Conservation (phyloP, 192 early-diverging fungal species). For the Gaertneriomyces sp. region DNA sequence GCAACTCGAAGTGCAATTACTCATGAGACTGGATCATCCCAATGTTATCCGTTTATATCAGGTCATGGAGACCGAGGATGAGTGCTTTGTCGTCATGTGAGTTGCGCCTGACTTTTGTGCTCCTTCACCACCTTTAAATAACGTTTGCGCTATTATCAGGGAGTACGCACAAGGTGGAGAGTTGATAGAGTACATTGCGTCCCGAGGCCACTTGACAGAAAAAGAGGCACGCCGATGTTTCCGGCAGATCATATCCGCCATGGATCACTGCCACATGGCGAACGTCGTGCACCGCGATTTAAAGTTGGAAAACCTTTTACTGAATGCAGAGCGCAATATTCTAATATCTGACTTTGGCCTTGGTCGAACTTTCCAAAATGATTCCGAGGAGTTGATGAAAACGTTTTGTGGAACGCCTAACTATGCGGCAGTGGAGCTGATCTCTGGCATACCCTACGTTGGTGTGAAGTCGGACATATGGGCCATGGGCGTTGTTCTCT, state of each 20-base stretch:
- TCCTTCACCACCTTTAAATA: neutral
- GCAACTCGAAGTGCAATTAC: conserved; percentile 56
- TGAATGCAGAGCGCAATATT: conserved; percentile 47
- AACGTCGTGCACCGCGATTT: conserved; percentile 62
- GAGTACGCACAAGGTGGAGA: conserved; percentile 63
- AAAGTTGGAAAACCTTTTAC: conserved; percentile 57
- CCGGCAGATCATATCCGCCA: conserved; percentile 57
- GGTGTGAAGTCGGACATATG: conserved; percentile 64
- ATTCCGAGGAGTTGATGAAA: conserved; percentile 52
- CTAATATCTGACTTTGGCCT: conserved; percentile 63
- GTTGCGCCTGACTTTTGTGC: neutral
- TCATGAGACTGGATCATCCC: conserved; percentile 62
- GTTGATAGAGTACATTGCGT: conserved; percentile 55
- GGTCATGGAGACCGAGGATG: conserved; percentile 59
- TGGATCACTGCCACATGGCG: conserved; percentile 62
- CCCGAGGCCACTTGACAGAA: conserved; percentile 46
- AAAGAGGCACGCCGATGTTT: conserved; percentile 56
- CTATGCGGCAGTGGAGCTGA: conserved; percentile 62
- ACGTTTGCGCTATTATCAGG: conserved; percentile 36
- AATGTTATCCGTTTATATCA: conserved; percentile 60
- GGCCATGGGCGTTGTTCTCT: conserved; percentile 67
- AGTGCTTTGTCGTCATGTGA: conserved; percentile 65
- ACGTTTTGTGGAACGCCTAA: conserved; percentile 67
- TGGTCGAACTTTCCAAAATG: conserved; percentile 46
- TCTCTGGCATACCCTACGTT: conserved; percentile 58